phyloP scores from a whole-genome alignment of 164 flowering plant genomes.

The grape (Vitis vinifera) region ASM3070453v1 NC_081810.1:7792001-7792500 shows the following conservation, averaged over 20 bases:
- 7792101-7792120: conserved; percentile 4
- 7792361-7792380: conserved; percentile 47
- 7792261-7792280: conserved; percentile 81
- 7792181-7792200: conserved; percentile 53
- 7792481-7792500: background rate
- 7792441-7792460: background rate
- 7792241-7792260: conserved; percentile 91
- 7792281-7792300: conserved; percentile 45
- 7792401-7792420: background rate
- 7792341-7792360: conserved; percentile 66
- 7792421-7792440: conserved; percentile 1
- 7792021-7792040: conserved; percentile 62
- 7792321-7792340: conserved; percentile 83
- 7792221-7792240: conserved; percentile 34
- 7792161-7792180: conserved; percentile 46
- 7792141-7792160: background rate
- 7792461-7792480: background rate
- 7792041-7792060: conserved; percentile 72
- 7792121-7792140: background rate
- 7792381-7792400: background rate
- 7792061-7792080: conserved; percentile 72
- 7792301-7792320: conserved; percentile 88
- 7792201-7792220: conserved; percentile 59
- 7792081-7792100: conserved; percentile 50
- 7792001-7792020: conserved; percentile 84